Base-by-base conservation (phyloP, 1,284 basidiomycete species). In the Heterobasidion parviporum region DNA sequence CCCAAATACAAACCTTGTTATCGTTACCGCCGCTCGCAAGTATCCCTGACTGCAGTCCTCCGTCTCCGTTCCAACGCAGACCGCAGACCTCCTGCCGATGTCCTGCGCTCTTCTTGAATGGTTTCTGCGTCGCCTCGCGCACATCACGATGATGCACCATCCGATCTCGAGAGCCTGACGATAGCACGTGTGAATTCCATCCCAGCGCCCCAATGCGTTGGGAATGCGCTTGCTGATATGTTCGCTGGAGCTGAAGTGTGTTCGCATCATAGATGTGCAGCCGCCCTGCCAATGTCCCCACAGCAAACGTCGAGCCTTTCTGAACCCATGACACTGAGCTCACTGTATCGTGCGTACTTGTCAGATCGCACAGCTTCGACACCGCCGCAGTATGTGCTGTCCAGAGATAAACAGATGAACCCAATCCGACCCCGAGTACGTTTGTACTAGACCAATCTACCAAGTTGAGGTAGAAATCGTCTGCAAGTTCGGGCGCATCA, bases 1-100 rank as follows among this genome's bases (percentile, higher is more conserved):
- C 94, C 94, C 96, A 99, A 55, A 99, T 92, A 64, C 93, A 94
- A 8, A 99, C 88, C 73, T 97, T 96, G 74, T 99, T 99, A 73
- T 99, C 97, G 70, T 99, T 99, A 0, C 96, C 96, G 1, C 97
- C 96, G 60, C 90, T 94, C 4, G 96, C 96, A 2, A 99, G 80
- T 26, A 68, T 56, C 9, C 68, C 67, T 34, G 59, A 65, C 62
- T 64, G 66, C 45, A 60, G 60, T 0, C 76, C 79, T 9, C 76
- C 77, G 53, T 84, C 80, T 2, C 78, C 74, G 63, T 90, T 95
- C 96, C 95, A 99, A 59, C 92, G 89, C 49, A 99, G 74, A 1
- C 97, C 96, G 67, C 97, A 99, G 3, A 99, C 94, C 69, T 99
- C 96, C 68, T 99, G 97, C 51, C 88, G 80, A 70, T 98, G 95